Conservation (phyloP, 768 basidiomycete genomes). For the Tricholoma hemisulphureum region DNA sequence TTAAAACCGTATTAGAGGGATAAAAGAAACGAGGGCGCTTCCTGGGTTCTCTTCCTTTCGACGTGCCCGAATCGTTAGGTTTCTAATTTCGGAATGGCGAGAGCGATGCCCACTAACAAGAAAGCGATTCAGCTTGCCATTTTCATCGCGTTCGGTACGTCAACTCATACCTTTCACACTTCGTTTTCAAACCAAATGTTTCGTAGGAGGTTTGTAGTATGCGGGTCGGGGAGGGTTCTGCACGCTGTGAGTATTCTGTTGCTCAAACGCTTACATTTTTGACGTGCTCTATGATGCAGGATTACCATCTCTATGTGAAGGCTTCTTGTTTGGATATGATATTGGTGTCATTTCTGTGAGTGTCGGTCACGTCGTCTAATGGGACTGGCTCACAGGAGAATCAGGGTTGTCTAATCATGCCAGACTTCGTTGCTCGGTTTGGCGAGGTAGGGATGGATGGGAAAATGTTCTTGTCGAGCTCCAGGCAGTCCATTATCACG, state of each 20-base stretch:
- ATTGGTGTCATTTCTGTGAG: constrained; percentile 74
- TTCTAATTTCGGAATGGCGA: constrained; percentile 21
- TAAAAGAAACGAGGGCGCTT: no score
- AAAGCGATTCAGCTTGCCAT: constrained; percentile 63
- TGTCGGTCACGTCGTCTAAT: background rate
- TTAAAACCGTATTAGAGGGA: constrained; percentile 13
- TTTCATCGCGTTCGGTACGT: constrained; percentile 73
- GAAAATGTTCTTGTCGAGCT: constrained; percentile 50
- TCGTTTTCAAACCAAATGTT: background rate
- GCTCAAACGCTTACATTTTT: background rate
- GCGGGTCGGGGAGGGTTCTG: background rate
- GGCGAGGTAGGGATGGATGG: constrained; percentile 52
- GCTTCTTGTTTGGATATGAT: constrained; percentile 73
- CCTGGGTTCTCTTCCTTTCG: constrained; percentile 21
- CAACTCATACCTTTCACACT: background rate
- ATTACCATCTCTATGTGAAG: constrained; percentile 23
- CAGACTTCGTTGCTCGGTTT: constrained; percentile 70
- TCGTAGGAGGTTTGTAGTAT: constrained; percentile 15
- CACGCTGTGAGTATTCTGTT: background rate
- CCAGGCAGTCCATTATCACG: constrained; percentile 74
- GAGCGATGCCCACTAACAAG: constrained; percentile 58
- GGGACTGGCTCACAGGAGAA: background rate
- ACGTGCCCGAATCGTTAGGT: constrained; percentile 7
- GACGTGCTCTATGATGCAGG: background rate
- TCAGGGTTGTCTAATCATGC: constrained; percentile 78